Base-by-base conservation (phyloP, 2,329 filamentous ascomycete species). In the Didymella lethalis region DNA sequence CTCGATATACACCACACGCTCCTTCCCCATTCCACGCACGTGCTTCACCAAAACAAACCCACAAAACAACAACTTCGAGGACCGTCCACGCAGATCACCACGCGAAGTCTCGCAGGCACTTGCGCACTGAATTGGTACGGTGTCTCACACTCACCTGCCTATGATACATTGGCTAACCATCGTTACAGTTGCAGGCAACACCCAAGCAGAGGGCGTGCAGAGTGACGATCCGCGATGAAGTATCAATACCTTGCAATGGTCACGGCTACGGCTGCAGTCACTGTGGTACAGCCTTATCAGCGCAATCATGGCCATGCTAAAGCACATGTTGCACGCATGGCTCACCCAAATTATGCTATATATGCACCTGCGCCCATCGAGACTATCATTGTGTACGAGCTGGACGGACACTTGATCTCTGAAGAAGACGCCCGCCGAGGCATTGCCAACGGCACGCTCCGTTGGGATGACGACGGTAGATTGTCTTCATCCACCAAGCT, bases 301-400 rank as follows among this genome's bases (percentile, higher is more conserved):
- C 87, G 90, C 74, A 77, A 80, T 74, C 82, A 82, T 68, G 87
- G 88, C 74, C 83, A 81, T 67, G 84, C 54, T 34, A 64, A 65
- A 41, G 49, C 40, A 16, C 45, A 67, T 16, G 61, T 80, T 63
- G 86, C 85, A 78, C 82, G 85, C 59, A 67, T 64, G 60, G 78
- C 78, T 18, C 63, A 46, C 31, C 77, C 83, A 49, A 80, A 84
- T 34, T 72, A 82, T 81, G 78, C 82, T 81, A 59, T 70, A 11
- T 70, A 80, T 34, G 79, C 81, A 48, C 80, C 84, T 56, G 84
- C 86, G 53, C 83, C 84, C 54, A 83, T 88, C 49, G 80, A 84
- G 31, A 88, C 86, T 50, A 85, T 88, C 66, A 86, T 88, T 55
- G 84, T 89, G 56, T 97, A 93, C 79, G 84, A 89, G 74, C 81